Base-by-base conservation (phyloP, 176 grass and related monocot species). In the Carex parvula region DNA sequence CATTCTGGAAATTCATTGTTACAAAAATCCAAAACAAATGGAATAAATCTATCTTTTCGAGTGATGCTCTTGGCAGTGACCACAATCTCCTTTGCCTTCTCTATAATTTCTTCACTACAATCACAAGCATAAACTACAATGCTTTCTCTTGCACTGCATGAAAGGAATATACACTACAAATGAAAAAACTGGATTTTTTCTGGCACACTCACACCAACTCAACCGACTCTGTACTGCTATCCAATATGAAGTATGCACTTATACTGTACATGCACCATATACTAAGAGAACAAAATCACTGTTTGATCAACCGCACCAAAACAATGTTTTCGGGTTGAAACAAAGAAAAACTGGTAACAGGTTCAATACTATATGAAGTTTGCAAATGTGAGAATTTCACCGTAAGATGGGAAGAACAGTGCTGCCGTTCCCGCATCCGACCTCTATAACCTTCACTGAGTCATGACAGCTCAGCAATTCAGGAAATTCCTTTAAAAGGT, bases 361-460 rank as follows among this genome's bases (percentile, higher is more conserved):
- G 22, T 50, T n/a, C 18, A 73, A 9, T 50, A 39, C 69, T 73
- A 55, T 55, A 16, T 76, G 16, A 33, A 24, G 56, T 81, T 78
- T 70, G 14, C 42, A 44, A 58, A 63, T 56, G 32, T 11, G 35
- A 62, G 41, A 58, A 70, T 18, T 76, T 61, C 70, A 94, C 89
- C 89, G 90, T 37, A 89, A 82, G 60, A 91, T 91, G 32, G 83
- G 65, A 85, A 70, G 79, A 62, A 84, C 85, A 39, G 92, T 92
- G 85, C 94, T 97, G 18, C 94, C 94, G 89, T 92, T 97, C 62
- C 94, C 94, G 81, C 92, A 94, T 11, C 94, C 94, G n/a, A 97
- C 84, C 87, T 97, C 94, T 70, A 97, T 84, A 86, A 92, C 41
- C 56, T 97, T 91, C 65, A 67, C 66, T 37, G 55, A 77, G 62